These are phyloP conservation scores for Tulasnella calospora DNA, from an alignment of 768 basidiomycete genomes.

Conservation along the genomic window DNA sequence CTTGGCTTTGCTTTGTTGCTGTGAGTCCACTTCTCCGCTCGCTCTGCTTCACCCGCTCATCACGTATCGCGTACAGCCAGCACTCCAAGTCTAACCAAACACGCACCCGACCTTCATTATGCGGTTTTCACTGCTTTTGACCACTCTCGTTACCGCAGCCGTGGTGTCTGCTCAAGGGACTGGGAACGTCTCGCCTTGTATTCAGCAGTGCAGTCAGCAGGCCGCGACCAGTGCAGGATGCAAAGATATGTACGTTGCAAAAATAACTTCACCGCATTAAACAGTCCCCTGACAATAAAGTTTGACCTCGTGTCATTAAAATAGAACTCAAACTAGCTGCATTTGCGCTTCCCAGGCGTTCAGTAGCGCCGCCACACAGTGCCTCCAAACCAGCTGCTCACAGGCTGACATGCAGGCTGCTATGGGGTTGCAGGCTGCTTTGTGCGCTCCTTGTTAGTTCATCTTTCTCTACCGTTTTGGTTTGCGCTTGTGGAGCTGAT, in stretches of 20 bases:
- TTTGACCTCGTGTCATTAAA: not conserved
- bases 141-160: not conserved
- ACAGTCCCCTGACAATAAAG: not conserved
- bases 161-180: not conserved
- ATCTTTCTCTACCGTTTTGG: not conserved
- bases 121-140: not conserved
- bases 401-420: not conserved
- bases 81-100: not conserved
- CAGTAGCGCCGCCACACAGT: not conserved
- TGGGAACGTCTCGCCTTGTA: not conserved
- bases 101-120: not conserved
- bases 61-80: not conserved
- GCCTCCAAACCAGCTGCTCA: conserved; percentile 6
- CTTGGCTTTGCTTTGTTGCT: not conserved
- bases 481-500: not conserved
- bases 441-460: conserved; percentile 9
- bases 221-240: conserved; percentile 2
- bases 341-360: not conserved
- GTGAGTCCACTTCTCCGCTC: not conserved
- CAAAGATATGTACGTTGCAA: not conserved
- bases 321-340: not conserved
- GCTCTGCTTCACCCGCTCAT: not conserved
- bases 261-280: not conserved
- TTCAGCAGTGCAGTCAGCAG: not conserved
- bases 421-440: not conserved